Base-by-base conservation (phyloP, 805 yeast genomes). In the Blastobotrys chiropterorum region DNA sequence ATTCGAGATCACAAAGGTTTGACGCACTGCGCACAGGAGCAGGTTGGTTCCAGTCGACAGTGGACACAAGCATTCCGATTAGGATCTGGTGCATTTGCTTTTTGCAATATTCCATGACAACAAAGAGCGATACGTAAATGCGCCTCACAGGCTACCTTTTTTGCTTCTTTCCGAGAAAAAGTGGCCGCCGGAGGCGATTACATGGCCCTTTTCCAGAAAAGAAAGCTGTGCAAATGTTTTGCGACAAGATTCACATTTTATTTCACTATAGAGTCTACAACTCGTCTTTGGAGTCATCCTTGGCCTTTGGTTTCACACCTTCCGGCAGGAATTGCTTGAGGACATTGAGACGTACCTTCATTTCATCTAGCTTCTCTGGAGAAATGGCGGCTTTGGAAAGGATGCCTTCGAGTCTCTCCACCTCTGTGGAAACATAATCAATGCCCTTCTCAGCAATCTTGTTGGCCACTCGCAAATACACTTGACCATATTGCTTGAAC, bases 271-370 rank as follows among this genome's bases (percentile, higher is more conserved):
- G 49, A 13, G 54, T 22, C 51, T 56, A 66, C 34, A 66, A 56
- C 49, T 66, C 70, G 6, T 58, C 59, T 46, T 61, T 53, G 3
- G 34, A 50, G 14, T 38, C 52, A 15, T 43, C 52, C 39, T 20
- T 41, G 11, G 13, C 40, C 13, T 48, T 50, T 26, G 34, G 8
- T 11, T 26, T 26, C 5, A 11, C 34, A 26, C 8, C 5, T 26
- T 26, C 34, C 34, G 34, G 34, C 11, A 6, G 34, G 57, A 72
- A 68, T 38, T 65, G 61, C 47, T 61, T 62, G 55, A 82, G 66
- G 39, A 82, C 71, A 59, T 84, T 84, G 49, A 73, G 57, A 61
- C 84, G 73, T 61, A 72, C 72, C 54, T 68, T 67, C 62, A 82
- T 70, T 52, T 75, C 72, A 59, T 84, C 90, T 16, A 68, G 65